A percentile compares a stretch with the other conserved stretches of the same genome.
Evolutionary conservation across 169 alveolate genomes (phyloP).

Genomic region (Pseudocohnilembus persalinus): DNA sequence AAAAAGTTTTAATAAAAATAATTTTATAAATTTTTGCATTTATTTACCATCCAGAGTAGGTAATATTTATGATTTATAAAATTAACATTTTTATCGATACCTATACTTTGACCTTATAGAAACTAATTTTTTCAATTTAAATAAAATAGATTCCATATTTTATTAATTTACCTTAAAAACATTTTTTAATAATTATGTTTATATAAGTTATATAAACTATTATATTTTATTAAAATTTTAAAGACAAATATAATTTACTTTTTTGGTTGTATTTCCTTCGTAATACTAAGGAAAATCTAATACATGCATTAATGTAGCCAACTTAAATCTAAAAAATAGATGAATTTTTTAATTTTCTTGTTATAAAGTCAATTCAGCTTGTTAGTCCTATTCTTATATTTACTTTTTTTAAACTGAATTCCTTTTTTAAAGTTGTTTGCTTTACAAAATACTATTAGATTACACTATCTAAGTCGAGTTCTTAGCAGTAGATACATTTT

Average conservation of each 20-base stretch:
- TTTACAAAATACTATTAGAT: neutral
- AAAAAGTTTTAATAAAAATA: too few relatives aligned
- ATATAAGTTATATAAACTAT: too few relatives aligned
- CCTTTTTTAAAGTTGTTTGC: neutral
- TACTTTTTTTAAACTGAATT: neutral
- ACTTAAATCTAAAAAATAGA: neutral
- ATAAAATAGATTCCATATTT: neutral
- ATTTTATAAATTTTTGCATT: too few relatives aligned
- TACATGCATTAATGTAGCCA: neutral
- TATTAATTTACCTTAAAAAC: too few relatives aligned
- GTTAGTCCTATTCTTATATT: neutral
- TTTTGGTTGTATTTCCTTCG: neutral
- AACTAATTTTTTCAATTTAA: constrained; percentile 15
- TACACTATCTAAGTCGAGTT: neutral
- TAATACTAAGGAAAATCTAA: neutral
- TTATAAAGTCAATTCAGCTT: neutral
- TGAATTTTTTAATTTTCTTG: neutral
- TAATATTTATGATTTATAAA: neutral
- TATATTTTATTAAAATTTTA: too few relatives aligned
- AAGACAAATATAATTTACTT: too few relatives aligned
- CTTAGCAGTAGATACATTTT: too few relatives aligned
- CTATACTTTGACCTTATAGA: constrained; percentile 10
- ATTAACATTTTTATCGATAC: constrained; percentile 8
- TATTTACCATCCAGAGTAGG: constrained; percentile 8
- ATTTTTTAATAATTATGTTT: too few relatives aligned